phyloP scores from a whole-genome alignment of 129 eudicot species.

The Arctium lappa region DNA sequence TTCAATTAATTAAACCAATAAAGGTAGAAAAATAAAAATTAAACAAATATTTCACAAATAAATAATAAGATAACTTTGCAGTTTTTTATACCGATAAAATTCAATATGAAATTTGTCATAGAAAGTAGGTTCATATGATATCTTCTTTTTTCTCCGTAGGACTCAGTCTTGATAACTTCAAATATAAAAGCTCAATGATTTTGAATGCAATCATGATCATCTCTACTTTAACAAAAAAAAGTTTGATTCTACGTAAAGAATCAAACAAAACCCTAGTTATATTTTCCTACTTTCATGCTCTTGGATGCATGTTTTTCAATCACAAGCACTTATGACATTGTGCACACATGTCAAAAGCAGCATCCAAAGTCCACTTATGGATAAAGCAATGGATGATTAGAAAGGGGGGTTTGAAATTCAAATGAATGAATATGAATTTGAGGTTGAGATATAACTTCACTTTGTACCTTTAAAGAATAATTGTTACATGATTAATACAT shows the following conservation, averaged over 20 bases:
- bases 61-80: too few species aligned
- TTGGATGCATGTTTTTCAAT: conserved; percentile 13
- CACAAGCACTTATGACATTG: neutral
- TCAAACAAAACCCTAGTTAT: neutral
- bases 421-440: neutral
- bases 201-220: neutral
- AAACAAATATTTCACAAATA: too few species aligned
- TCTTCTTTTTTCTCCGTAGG: neutral
- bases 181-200: neutral
- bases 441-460: neutral
- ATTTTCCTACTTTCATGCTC: neutral
- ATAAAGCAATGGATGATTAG: conserved; percentile 14
- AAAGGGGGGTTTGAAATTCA: conserved; percentile 11
- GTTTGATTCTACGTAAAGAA: neutral
- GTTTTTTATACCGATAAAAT: too few species aligned
- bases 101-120: neutral
- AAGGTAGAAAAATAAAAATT: too few species aligned
- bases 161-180: conserved; percentile 4
- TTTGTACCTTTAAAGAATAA: conserved; percentile 2
- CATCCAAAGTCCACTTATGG: conserved; percentile 10
- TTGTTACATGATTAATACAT: neutral
- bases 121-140: neutral
- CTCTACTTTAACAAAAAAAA: neutral
- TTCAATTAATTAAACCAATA: too few species aligned
- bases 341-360: conserved; percentile 16